A percentile compares a stretch with the other conserved stretches of the same genome.
These are phyloP conservation scores for Phytophthora ramorum DNA, from an alignment of 352 stramenopile species.

Conservation along the genomic window DNA sequence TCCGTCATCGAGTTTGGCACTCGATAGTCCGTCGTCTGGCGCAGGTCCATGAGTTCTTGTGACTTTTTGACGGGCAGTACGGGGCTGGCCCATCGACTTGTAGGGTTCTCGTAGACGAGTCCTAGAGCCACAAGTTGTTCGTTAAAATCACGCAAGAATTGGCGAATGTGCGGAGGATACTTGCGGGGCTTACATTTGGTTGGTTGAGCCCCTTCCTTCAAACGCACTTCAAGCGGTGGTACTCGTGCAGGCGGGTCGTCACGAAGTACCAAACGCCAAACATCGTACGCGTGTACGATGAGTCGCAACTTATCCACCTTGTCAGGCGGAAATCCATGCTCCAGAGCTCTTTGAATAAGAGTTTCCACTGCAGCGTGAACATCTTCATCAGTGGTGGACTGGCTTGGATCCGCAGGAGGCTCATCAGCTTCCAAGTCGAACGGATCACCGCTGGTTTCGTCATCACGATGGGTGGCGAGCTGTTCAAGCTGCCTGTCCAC, in stretches of 20 bases:
- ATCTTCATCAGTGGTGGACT: too few relatives aligned
- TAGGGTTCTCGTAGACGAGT: slow-evolving; percentile 20
- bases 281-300: slow-evolving; percentile 8
- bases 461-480: background rate
- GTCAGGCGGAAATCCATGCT: slow-evolving; percentile 16
- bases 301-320: slow-evolving; percentile 3
- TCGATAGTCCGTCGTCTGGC: slow-evolving; percentile 11
- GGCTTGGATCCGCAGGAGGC: background rate
- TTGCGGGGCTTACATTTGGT: too few relatives aligned
- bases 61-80: slow-evolving; percentile 13
- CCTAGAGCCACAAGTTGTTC: slow-evolving; percentile 9
- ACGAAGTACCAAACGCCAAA: too few relatives aligned
- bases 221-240: too few relatives aligned
- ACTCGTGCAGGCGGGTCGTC: too few relatives aligned
- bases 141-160: slow-evolving; percentile 17
- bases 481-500: too few relatives aligned
- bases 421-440: slow-evolving; percentile 2
- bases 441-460: slow-evolving; percentile 1
- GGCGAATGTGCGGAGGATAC: too few relatives aligned
- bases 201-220: too few relatives aligned
- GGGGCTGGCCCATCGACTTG: slow-evolving; percentile 9
- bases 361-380: background rate
- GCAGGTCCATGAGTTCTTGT: background rate
- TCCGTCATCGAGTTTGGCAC: slow-evolving; percentile 4
- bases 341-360: slow-evolving; percentile 6